Conservation (phyloP, 441 rosid genomes). For the Erysimum cheiri region DNA sequence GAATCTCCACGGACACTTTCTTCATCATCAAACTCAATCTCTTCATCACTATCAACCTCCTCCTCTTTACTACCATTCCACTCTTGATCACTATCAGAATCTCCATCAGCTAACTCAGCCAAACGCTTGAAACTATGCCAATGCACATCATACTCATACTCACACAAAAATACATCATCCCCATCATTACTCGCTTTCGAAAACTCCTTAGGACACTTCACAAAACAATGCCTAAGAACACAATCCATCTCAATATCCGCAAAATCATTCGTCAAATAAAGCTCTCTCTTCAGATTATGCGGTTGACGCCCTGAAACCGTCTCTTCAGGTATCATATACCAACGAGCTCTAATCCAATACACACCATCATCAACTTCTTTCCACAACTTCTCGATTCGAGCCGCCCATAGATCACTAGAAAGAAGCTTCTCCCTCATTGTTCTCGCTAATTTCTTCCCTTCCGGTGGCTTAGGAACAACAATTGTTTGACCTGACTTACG, state of each 20-base stretch:
- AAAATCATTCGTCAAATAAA: slow-evolving; percentile 79
- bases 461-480: slow-evolving; percentile 59
- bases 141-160: slow-evolving; percentile 88
- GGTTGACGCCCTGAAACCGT: slow-evolving; percentile 83
- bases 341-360: slow-evolving; percentile 75
- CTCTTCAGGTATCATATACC: slow-evolving; percentile 96
- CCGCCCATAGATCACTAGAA: slow-evolving; percentile 87
- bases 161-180: slow-evolving; percentile 91
- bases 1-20: slow-evolving; percentile 42
- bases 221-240: slow-evolving; percentile 79
- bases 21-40: slow-evolving; percentile 62
- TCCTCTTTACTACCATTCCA: slow-evolving; percentile 61
- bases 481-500: slow-evolving; percentile 57
- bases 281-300: slow-evolving; percentile 85
- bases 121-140: slow-evolving; percentile 94
- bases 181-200: slow-evolving; percentile 75
- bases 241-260: slow-evolving; percentile 92
- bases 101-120: slow-evolving; percentile 61
- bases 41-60: slow-evolving; percentile 66
- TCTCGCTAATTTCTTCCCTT: slow-evolving; percentile 69
- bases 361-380: slow-evolving; percentile 68
- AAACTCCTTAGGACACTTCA: slow-evolving; percentile 76
- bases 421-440: slow-evolving; percentile 93
- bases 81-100: slow-evolving; percentile 77
- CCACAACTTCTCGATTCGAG: slow-evolving; percentile 82